phyloP scores from a whole-genome alignment of 257 asterid genomes.

The Gardenia jasminoides region DNA sequence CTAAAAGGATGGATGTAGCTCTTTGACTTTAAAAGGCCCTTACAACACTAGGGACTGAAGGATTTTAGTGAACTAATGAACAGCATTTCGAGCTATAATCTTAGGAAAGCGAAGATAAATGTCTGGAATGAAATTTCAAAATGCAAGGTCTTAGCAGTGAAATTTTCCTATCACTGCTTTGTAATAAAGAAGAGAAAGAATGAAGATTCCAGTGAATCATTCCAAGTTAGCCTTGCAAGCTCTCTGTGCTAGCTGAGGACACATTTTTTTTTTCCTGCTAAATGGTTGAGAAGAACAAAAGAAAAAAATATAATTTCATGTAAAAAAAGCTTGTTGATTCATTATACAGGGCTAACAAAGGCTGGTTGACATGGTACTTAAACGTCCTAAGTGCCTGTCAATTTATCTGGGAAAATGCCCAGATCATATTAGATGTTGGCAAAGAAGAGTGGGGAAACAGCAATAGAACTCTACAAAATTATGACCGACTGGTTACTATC shows the following conservation, averaged over 20 bases:
- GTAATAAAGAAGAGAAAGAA: neutral
- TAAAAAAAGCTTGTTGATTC: neutral
- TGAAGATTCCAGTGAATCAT: neutral
- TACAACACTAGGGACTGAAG: neutral
- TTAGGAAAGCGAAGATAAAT: neutral
- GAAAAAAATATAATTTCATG: neutral
- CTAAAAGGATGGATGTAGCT: neutral
- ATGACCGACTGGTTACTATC: neutral
- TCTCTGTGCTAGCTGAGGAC: neutral
- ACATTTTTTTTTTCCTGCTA: neutral
- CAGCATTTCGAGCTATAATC: neutral
- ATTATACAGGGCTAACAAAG: neutral
- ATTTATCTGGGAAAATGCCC: neutral
- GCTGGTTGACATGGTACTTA: neutral
- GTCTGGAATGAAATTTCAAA: neutral
- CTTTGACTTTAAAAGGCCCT: neutral
- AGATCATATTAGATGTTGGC: neutral
- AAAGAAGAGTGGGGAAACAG: neutral
- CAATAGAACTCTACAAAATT: neutral
- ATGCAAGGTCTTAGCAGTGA: neutral
- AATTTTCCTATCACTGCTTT: neutral
- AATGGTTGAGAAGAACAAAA: neutral
- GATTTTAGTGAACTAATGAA: neutral
- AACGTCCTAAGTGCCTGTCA: neutral
- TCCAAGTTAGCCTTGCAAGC: neutral